Evolutionary conservation across 306 rosid species (phyloP).

Genomic region (Casuarina glauca): DNA sequence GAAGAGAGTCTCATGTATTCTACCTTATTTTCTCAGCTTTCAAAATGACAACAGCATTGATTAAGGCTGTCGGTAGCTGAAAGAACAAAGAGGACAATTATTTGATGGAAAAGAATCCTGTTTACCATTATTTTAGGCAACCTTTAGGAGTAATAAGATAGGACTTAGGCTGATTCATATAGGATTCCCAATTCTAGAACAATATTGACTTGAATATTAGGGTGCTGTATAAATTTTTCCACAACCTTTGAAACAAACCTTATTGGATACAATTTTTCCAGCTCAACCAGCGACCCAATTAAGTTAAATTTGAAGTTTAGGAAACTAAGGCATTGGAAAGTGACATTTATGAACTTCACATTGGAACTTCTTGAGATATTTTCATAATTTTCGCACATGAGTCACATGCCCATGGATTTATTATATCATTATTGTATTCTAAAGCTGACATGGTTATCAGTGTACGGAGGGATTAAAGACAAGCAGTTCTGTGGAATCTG

Average conservation of each 20-base stretch:
- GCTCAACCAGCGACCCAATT: no score
- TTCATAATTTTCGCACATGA: not conserved
- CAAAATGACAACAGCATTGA: not conserved
- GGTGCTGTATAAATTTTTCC: not conserved
- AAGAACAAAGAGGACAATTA: not conserved
- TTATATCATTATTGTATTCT: not conserved
- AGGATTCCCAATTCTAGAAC: not conserved
- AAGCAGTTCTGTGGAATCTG: constrained; percentile 21
- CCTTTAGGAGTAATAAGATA: not conserved
- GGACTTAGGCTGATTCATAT: not conserved
- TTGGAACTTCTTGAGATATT: not conserved
- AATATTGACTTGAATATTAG: not conserved
- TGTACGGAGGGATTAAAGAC: constrained; percentile 29
- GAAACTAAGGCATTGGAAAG: no score
- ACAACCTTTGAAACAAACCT: not conserved
- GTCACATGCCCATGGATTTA: not conserved
- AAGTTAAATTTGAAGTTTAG: no score
- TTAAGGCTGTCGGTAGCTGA: not conserved
- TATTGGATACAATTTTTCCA: not conserved
- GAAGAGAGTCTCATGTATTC: not conserved
- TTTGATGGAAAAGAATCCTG: not conserved
- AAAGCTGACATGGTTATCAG: constrained; percentile 40
- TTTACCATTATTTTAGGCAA: not conserved
- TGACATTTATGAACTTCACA: not conserved
- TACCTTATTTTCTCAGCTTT: not conserved